Base-by-base conservation (phyloP, 352 stramenopile genomes). In the Globisporangium nagaii region DNA sequence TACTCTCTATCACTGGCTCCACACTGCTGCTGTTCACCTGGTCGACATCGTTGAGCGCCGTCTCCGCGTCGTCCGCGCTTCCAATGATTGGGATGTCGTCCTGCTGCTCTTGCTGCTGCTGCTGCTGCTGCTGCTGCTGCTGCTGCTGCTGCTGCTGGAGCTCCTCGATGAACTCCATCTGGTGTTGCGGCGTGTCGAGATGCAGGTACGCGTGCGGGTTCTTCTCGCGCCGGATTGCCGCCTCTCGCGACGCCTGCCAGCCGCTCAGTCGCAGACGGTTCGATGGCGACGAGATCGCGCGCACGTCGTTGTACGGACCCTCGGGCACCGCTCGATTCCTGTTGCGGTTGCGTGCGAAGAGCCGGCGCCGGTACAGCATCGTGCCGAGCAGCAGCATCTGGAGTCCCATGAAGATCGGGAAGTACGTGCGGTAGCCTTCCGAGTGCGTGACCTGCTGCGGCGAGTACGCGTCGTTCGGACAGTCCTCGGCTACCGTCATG, bases 241-340 rank as follows among this genome's bases (percentile, higher is more conserved):
- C 70, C 25, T 66, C 60, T 44, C 88, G 78, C 53, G 79, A 74
- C 3, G 66, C 64, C 4, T 55, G 56, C 80, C 80, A 91, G 0
- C 78, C 80, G 6, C 76, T 85, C 13, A 91, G 72, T 13, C 81
- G 50, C 11, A 91, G 64, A 0, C 76, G 63, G 37, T 89, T 87
- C 5, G 75, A 86, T 9, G 80, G 78, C 12, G 73, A 86, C n/a
- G 71, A 56, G 57, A 88, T 88, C 6, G 76, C 75, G 35, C 74
- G 60, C 19, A 84, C 73, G 28, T 90, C 85, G 53, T 90, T 89
- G 66, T 91, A 91, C 35, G 78, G 75, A 10, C 78, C 80, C 49
- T 79, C 63, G 0, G 46, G 31, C 11, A 45, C 63, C 0, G 58
- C 28, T 20, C 46, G 48, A 17, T 49, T 42, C 1, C 58, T 62